These are phyloP conservation scores for Graphium sp. DNA, from an alignment of 2,329 filamentous ascomycete genomes.

Conservation along the genomic window DNA sequence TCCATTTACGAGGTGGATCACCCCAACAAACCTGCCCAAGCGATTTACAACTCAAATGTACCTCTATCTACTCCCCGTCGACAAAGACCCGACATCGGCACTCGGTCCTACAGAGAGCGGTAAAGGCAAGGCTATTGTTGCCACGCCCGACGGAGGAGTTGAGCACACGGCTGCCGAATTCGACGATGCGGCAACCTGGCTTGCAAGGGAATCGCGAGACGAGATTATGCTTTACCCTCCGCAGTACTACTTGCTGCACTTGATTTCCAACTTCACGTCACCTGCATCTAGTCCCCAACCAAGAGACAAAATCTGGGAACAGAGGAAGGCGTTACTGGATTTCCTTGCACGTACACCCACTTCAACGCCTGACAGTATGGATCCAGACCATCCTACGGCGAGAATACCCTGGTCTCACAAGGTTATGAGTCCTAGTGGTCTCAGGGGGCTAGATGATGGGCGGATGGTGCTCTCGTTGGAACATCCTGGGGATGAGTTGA, in stretches of 20 bases:
- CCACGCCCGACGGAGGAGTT: conserved; percentile 52
- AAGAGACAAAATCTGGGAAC: conserved; percentile 4
- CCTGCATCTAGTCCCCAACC: conserved; percentile 10
- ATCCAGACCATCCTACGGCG: conserved; percentile 21
- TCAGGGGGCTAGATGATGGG: conserved; percentile 28
- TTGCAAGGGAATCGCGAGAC: conserved; percentile 41
- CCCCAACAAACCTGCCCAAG: conserved; percentile 52
- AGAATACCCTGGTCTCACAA: conserved; percentile 40
- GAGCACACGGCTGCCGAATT: conserved; percentile 64
- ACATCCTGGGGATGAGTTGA: conserved; percentile 37
- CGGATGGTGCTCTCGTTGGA: conserved; percentile 38
- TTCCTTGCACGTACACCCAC: conserved; percentile 32
- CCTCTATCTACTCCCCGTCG: conserved; percentile 62
- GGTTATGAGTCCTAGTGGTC: conserved; percentile 37
- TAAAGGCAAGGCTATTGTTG: too few species aligned
- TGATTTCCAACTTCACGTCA: conserved; percentile 31
- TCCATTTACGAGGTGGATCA: conserved; percentile 87
- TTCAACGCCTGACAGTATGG: conserved; percentile 18
- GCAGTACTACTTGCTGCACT: conserved; percentile 57
- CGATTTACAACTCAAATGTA: conserved; percentile 97
- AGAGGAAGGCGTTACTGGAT: conserved; percentile 28
- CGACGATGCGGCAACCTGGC: conserved; percentile 52
- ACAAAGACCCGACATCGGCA: conserved; percentile 16
- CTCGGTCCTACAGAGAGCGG: too few species aligned
- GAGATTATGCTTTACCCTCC: conserved; percentile 81